These are phyloP conservation scores for Scutellaria baicalensis DNA, from an alignment of 257 asterid genomes.

Conservation along the genomic window DNA sequence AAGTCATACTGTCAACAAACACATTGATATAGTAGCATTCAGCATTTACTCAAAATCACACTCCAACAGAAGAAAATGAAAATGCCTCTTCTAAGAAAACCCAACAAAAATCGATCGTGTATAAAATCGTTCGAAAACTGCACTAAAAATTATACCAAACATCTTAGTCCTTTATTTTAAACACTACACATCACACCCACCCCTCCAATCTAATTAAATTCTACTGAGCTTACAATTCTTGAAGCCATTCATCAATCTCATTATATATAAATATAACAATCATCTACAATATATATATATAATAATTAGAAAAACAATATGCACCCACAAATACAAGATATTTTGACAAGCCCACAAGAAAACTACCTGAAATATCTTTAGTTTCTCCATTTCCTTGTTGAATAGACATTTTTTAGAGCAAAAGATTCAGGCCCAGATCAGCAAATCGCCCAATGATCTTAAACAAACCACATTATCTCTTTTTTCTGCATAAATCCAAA, in stretches of 20 bases:
- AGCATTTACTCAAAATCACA: background rate
- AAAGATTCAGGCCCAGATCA: conserved; percentile 19
- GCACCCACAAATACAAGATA: background rate
- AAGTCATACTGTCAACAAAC: background rate
- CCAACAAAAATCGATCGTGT: background rate
- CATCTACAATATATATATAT: background rate
- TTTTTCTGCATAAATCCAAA: conserved; percentile 14
- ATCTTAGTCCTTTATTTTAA: background rate
- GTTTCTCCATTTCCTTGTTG: conserved; percentile 27
- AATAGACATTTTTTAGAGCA: conserved; percentile 28
- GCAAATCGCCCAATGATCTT: conserved; percentile 18
- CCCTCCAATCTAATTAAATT: too few relatives aligned
- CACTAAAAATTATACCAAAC: too few relatives aligned
- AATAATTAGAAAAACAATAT: background rate
- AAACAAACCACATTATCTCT: conserved; percentile 18
- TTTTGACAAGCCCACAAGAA: background rate
- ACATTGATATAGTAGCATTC: background rate
- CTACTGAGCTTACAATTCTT: background rate
- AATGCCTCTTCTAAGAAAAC: background rate
- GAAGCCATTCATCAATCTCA: background rate
- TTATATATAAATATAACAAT: background rate
- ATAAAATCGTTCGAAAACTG: too few relatives aligned
- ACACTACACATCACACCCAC: background rate
- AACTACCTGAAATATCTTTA: conserved; percentile 20
- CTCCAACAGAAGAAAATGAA: background rate